Evolutionary conservation across 169 alveolate species (phyloP).

Genomic region (Prorocentrum cordatum): DNA sequence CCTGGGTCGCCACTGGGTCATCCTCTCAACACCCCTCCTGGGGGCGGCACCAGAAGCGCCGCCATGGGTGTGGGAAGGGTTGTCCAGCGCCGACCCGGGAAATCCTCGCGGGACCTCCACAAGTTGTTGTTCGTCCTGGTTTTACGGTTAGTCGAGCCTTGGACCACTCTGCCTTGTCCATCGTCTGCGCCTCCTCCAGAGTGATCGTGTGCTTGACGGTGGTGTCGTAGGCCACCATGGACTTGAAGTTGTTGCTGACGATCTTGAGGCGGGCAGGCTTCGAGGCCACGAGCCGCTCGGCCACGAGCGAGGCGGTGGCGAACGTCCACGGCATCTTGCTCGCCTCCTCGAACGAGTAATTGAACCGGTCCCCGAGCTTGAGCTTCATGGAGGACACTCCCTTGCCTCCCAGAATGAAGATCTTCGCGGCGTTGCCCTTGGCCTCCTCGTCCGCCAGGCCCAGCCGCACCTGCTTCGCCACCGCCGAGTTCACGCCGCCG

Average conservation of each 20-base stretch:
- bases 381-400: not conserved
- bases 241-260: constrained; percentile 51
- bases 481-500: constrained; percentile 50
- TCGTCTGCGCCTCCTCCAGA: constrained; percentile 21
- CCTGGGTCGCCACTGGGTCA: too few species aligned
- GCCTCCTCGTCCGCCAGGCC: constrained; percentile 52
- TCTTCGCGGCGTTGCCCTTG: constrained; percentile 39
- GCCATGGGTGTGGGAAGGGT: too few species aligned
- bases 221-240: constrained; percentile 62
- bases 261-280: constrained; percentile 32
- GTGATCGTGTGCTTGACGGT: constrained; percentile 33
- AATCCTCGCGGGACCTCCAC: too few species aligned
- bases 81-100: too few species aligned
- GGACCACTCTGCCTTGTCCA: constrained; percentile 45
- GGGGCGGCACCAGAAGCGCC: too few species aligned
- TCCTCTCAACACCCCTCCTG: too few species aligned
- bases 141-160: too few species aligned
- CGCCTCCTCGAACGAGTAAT: not conserved
- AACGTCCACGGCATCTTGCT: constrained; percentile 37
- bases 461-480: constrained; percentile 48
- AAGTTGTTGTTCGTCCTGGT: too few species aligned
- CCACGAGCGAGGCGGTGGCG: constrained; percentile 44
- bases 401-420: constrained; percentile 47
- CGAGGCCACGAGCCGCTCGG: constrained; percentile 25
- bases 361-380: not conserved